Evolutionary conservation across 163 green algal species (phyloP).

Genomic region (Scenedesmus sp.): DNA sequence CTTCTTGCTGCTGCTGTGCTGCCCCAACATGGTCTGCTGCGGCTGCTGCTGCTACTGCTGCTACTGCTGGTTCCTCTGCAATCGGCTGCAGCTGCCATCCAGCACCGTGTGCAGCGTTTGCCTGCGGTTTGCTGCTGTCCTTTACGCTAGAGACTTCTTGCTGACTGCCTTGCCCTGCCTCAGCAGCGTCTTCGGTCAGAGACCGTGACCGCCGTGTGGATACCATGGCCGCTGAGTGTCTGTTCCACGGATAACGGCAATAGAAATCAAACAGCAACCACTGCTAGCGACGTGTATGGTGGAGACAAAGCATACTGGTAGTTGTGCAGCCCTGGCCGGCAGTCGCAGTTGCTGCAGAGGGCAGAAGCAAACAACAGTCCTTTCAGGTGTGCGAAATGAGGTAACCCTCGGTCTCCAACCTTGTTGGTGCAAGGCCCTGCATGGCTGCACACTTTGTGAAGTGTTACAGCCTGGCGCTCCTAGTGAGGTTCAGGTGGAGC

Average conservation of each 20-base stretch:
- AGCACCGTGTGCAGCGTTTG: background rate
- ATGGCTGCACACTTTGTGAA: background rate
- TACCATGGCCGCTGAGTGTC: background rate
- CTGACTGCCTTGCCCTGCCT: slow-evolving; percentile 13
- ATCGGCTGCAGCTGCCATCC: slow-evolving; percentile 29
- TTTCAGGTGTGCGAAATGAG: background rate
- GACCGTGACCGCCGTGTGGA: slow-evolving; percentile 40
- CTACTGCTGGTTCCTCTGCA: slow-evolving; percentile 27
- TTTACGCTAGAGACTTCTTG: slow-evolving; percentile 30
- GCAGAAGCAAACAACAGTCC: too few species aligned
- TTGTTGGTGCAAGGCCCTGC: background rate
- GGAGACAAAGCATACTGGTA: background rate
- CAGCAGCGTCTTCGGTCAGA: background rate
- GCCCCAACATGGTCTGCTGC: background rate
- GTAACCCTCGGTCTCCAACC: background rate
- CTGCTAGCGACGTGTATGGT: too few species aligned
- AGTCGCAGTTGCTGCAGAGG: background rate
- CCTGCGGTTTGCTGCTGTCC: background rate
- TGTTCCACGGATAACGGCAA: too few species aligned
- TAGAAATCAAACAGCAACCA: too few species aligned
- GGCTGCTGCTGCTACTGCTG: slow-evolving; percentile 8
- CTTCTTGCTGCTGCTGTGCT: background rate
- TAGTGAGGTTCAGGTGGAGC: background rate
- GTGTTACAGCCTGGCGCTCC: background rate
- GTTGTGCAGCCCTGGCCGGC: background rate